Evolutionary conservation across 192 early-diverging fungal genomes (phyloP).

Genomic region (Backusella macrospora): DNA sequence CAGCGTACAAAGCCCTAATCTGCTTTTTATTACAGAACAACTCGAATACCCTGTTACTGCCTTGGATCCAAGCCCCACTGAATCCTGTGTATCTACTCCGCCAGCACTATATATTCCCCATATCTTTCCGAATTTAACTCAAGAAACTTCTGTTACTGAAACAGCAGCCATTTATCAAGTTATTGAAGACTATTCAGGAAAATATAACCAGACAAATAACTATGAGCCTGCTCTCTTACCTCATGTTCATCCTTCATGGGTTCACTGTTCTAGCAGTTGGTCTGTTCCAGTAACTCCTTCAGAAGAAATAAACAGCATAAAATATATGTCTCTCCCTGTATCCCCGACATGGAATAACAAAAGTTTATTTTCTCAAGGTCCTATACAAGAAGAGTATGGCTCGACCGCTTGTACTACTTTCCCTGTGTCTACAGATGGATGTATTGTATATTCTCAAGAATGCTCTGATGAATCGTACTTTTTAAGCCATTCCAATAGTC

Average conservation of each 20-base stretch:
- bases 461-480: background rate
- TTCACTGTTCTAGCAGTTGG: background rate
- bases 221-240: background rate
- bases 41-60: background rate
- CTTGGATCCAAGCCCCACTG: constrained; percentile 13
- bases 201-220: background rate
- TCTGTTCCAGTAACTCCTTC: constrained; percentile 6
- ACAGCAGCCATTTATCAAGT: background rate
- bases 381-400: background rate
- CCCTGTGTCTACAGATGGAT: background rate
- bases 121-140: background rate
- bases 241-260: constrained; percentile 13
- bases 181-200: background rate
- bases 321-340: constrained; percentile 4
- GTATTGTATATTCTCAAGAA: background rate
- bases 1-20: background rate
- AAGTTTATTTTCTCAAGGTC: background rate
- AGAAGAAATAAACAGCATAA: background rate
- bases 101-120: background rate
- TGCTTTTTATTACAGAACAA: background rate
- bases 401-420: background rate
- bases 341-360: constrained; percentile 11
- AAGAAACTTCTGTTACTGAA: background rate
- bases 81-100: constrained; percentile 8
- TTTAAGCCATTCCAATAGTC: background rate